Percentiles rank a stretch among this genome's conserved stretches.
Evolutionary conservation across 2,329 filamentous ascomycete genomes (phyloP).

Genomic region (Ophiostoma sp.): DNA sequence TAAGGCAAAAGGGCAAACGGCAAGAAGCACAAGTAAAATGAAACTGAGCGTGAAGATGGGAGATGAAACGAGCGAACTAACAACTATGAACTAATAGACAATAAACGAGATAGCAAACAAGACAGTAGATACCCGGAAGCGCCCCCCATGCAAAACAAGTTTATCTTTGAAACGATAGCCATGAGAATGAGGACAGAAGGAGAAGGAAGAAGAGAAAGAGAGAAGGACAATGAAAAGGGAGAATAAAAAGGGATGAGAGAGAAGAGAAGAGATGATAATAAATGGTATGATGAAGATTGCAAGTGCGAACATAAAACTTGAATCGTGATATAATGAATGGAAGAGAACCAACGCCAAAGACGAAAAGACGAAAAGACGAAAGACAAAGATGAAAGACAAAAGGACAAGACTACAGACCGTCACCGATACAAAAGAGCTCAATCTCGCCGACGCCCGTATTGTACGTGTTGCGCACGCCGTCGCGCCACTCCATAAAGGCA

Average conservation of each 20-base stretch:
- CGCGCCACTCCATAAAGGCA: constrained; percentile 90
- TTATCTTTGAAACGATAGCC: constrained; percentile 17
- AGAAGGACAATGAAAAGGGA: background rate
- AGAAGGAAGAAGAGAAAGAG: background rate
- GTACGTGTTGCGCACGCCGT: constrained; percentile 54
- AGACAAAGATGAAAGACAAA: background rate
- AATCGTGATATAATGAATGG: constrained; percentile 3
- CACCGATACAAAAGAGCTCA: constrained; percentile 71
- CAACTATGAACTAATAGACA: background rate
- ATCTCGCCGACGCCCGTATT: constrained; percentile 79
- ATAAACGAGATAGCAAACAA: constrained; percentile 16
- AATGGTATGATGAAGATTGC: constrained; percentile 9
- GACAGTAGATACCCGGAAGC: constrained; percentile 21
- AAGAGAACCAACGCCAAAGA: constrained; percentile 4
- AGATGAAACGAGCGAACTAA: background rate
- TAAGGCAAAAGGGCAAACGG: background rate
- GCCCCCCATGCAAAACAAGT: constrained; percentile 21
- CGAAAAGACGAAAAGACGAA: background rate
- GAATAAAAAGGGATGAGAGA: background rate
- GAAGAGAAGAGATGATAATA: background rate
- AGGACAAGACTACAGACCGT: constrained; percentile 9
- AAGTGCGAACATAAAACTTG: constrained; percentile 12
- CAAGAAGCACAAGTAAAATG: background rate
- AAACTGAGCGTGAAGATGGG: background rate
- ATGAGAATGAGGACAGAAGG: background rate